Conservation (phyloP, 2,329 filamentous ascomycete genomes). For the Xylariales sp. region DNA sequence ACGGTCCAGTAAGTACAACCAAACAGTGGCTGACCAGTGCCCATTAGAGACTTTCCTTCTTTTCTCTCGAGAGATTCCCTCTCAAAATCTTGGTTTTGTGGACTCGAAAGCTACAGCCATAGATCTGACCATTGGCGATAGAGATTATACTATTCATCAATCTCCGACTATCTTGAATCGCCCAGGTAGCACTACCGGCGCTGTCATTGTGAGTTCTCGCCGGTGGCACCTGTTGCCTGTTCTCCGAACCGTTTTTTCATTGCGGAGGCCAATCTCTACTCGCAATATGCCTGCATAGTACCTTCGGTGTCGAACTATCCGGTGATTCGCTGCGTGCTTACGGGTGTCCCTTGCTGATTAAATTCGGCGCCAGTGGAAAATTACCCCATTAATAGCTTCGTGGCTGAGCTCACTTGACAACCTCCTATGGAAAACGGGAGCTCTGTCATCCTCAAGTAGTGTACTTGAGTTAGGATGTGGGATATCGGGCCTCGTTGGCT, state of each 20-base stretch:
- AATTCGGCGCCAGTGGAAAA: slow-evolving; percentile 72
- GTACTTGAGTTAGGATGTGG: slow-evolving; percentile 90
- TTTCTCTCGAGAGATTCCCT: slow-evolving; percentile 80
- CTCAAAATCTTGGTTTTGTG: slow-evolving; percentile 85
- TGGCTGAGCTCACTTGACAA: slow-evolving; percentile 78
- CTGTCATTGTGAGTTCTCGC: slow-evolving; percentile 67
- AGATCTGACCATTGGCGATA: slow-evolving; percentile 74
- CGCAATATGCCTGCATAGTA: not conserved
- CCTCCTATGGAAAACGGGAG: slow-evolving; percentile 66
- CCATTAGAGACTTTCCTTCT: slow-evolving; percentile 85
- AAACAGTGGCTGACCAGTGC: slow-evolving; percentile 25
- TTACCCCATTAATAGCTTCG: slow-evolving; percentile 82
- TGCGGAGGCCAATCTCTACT: not conserved
- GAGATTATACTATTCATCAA: slow-evolving; percentile 82
- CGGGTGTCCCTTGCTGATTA: slow-evolving; percentile 10
- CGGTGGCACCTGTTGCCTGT: not conserved
- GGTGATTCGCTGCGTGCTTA: slow-evolving; percentile 6
- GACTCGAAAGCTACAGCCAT: slow-evolving; percentile 75
- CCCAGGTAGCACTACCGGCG: slow-evolving; percentile 78
- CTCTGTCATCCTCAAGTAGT: slow-evolving; percentile 66
- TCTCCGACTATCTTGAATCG: slow-evolving; percentile 84
- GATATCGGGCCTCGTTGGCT: slow-evolving; percentile 81
- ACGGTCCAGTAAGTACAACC: slow-evolving; percentile 19
- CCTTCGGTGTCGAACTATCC: not conserved
- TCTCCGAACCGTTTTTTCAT: not conserved